phyloP scores from a whole-genome alignment of 1,284 basidiomycete genomes.

The Hemileia vastatrix region DNA sequence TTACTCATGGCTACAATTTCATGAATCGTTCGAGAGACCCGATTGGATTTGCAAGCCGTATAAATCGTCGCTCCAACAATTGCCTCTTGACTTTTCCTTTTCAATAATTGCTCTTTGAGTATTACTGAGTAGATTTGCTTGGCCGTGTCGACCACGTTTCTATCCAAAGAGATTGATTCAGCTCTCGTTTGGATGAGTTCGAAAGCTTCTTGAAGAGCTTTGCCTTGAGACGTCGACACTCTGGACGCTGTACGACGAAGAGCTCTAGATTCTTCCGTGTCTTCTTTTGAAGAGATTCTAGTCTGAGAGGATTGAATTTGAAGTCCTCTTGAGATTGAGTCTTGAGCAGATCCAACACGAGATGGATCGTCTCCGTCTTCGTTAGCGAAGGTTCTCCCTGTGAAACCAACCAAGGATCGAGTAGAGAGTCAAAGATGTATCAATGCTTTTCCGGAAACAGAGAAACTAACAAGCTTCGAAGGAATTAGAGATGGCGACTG shows the following conservation, averaged over 20 bases:
- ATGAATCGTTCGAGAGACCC: conserved; percentile 41
- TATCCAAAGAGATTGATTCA: conserved; percentile 40
- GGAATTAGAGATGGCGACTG: conserved; percentile 1
- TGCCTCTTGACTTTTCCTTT: conserved; percentile 40
- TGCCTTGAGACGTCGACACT: no score
- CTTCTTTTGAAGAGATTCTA: conserved; percentile 38
- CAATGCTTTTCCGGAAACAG: no score
- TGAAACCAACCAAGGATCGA: not conserved
- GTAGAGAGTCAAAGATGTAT: no score
- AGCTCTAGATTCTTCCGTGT: conserved; percentile 37
- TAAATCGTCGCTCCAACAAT: conserved; percentile 43
- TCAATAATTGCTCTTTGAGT: conserved; percentile 39
- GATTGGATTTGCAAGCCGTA: conserved; percentile 41
- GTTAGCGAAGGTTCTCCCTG: conserved; percentile 43
- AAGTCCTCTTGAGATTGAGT: conserved; percentile 41
- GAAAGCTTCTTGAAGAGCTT: conserved; percentile 32
- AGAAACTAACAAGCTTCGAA: no score
- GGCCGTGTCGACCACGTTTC: conserved; percentile 40
- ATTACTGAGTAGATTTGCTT: conserved; percentile 42
- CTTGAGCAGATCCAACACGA: conserved; percentile 41
- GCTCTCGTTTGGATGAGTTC: conserved; percentile 43
- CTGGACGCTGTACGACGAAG: conserved; percentile 33
- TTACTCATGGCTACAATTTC: conserved; percentile 42
- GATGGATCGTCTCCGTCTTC: conserved; percentile 44
- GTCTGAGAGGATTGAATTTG: conserved; percentile 40